Evolutionary conservation across 1,139 yeast genomes (phyloP).

Genomic region (Suhomyces panamericanus): DNA sequence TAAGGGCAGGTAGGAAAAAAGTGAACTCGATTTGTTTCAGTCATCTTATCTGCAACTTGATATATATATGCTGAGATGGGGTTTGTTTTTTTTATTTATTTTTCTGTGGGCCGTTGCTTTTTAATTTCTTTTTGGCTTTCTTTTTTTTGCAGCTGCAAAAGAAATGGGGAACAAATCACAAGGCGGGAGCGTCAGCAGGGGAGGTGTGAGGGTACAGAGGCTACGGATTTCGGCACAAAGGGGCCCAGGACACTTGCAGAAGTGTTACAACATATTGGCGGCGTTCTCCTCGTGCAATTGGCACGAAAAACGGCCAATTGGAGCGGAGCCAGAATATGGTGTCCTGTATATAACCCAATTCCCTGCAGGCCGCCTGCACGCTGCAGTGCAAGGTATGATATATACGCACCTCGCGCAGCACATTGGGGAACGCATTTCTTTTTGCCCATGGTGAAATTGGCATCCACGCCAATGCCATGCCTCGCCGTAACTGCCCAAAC

Average conservation of each 20-base stretch:
- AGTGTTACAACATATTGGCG: too few relatives aligned
- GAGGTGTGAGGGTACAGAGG: too few relatives aligned
- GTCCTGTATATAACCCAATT: not conserved
- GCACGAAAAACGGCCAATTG: too few relatives aligned
- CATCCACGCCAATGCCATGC: not conserved
- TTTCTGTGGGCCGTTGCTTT: slow-evolving; percentile 12
- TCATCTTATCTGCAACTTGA: slow-evolving; percentile 12
- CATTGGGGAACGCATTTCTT: slow-evolving; percentile 12
- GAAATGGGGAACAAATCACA: slow-evolving; percentile 11
- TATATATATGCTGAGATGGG: slow-evolving; percentile 11
- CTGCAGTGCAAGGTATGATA: slow-evolving; percentile 10
- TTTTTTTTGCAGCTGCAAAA: slow-evolving; percentile 11
- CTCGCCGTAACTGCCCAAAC: not conserved
- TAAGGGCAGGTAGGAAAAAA: not conserved
- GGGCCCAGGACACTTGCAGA: not conserved
- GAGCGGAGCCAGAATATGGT: not conserved
- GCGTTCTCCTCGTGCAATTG: too few relatives aligned
- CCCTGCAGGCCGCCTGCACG: slow-evolving; percentile 5
- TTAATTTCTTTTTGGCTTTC: slow-evolving; percentile 7
- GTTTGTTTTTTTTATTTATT: slow-evolving; percentile 8
- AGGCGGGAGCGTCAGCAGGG: slow-evolving; percentile 9
- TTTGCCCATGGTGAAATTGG: slow-evolving; percentile 1
- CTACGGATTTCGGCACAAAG: not conserved
- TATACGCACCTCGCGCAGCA: slow-evolving; percentile 11
- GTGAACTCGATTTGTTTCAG: not conserved